These are phyloP conservation scores for Pachysandra terminalis DNA, from an alignment of 164 flowering plant species.

Conservation along the genomic window DNA sequence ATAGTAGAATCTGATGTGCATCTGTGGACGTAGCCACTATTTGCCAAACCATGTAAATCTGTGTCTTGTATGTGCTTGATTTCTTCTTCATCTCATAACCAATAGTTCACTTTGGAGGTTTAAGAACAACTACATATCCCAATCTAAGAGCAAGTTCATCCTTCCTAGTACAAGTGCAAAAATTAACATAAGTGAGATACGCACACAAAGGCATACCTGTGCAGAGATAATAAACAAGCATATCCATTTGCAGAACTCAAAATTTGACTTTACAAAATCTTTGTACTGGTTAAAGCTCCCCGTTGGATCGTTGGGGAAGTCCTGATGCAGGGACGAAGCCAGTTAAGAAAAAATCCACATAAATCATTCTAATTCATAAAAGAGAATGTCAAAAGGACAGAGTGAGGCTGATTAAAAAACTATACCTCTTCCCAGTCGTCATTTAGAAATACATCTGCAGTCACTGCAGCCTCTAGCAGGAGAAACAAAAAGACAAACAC, in stretches of 20 bases:
- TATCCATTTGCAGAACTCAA: constrained; percentile 79
- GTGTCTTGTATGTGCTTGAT: no score
- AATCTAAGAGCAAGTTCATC: not conserved
- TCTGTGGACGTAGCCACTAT: no score
- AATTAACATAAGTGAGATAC: not conserved
- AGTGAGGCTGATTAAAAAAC: not conserved
- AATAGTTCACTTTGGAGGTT: no score
- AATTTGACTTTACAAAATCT: constrained; percentile 62
- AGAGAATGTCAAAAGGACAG: not conserved
- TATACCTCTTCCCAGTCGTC: constrained; percentile 76
- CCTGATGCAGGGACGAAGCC: constrained; percentile 35
- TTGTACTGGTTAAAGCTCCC: constrained; percentile 59
- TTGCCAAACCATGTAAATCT: no score
- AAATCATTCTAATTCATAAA: not conserved
- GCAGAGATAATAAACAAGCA: constrained; percentile 59
- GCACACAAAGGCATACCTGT: constrained; percentile 48
- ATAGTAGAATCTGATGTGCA: no score
- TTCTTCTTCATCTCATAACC: no score
- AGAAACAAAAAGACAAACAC: constrained; percentile 54
- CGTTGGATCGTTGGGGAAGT: constrained; percentile 75
- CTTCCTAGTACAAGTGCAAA: not conserved
- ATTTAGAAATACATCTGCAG: constrained; percentile 70
- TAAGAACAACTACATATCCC: no score
- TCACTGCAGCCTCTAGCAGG: constrained; percentile 70
- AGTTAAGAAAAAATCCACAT: not conserved